Evolutionary conservation across 2,329 filamentous ascomycete species (phyloP), one percentile per base, ranked within the genome.

Genomic region (Metarhizium album): DNA sequence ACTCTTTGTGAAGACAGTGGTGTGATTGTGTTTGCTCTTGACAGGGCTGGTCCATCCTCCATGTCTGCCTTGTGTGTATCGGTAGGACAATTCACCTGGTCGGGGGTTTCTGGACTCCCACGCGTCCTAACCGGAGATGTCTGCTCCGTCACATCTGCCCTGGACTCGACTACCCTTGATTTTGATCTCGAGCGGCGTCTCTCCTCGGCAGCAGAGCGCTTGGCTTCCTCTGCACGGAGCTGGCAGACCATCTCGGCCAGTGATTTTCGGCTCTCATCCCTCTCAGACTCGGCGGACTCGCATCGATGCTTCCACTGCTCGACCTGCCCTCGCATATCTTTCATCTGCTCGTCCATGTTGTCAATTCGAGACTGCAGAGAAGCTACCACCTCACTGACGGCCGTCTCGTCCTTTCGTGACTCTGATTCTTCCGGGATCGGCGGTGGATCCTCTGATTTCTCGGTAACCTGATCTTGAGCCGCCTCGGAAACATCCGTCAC

Each of bases 201-300:
- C 54, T 69, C 65, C 33, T 70, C 69, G 3, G 68, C 68, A n/a
- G 67, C 71, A 31, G 67, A 69, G 57, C 69, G 71, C 55, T 64
- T 70, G 29, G 72, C 75, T 57, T 79, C 79, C 58, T 83, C 81
- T 58, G 90, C 76, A 49, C 90, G 81, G 51, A 96, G 85, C 57
- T 85, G 84, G 59, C 87, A 75, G 13, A 96, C 83, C 88, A 97
- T 93, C 63, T 95, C 87, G 1, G 86, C 84, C 43, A 98, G 70
- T 1, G 84, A 85, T 65, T 86, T 84, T 50, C 85, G 82, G 49
- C 83, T 81, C 42, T 80, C 74, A 50, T 84, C 81, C 45, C 84
- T 80, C 59, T 95, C 90, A 8, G 78, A 72, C 64, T 97, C 91
- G 3, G 90, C 90, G 52, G 73, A 77, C 65, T 95, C 86, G 8